Conservation (phyloP, 768 basidiomycete genomes). For the Saitozyma sp. region DNA sequence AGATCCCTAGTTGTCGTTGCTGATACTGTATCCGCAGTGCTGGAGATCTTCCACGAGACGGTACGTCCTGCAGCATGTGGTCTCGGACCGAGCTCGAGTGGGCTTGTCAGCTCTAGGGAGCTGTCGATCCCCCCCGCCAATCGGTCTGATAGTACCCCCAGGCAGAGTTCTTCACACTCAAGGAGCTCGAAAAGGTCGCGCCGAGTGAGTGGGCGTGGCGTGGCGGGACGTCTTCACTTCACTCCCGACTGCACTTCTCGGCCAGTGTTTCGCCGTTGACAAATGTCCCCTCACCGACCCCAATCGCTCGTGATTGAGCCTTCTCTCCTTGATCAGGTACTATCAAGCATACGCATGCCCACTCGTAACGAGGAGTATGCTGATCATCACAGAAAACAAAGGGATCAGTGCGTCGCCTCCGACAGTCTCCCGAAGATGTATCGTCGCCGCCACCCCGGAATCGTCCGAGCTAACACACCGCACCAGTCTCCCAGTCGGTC, state of each 20-base stretch:
- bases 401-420: conserved; percentile 67
- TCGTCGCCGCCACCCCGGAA: no score
- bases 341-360: neutral
- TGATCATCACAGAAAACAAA: conserved; percentile 66
- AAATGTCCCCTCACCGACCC: no score
- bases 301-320: neutral
- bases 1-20: neutral
- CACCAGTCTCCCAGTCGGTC: conserved; percentile 74
- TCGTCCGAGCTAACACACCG: neutral
- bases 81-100: neutral
- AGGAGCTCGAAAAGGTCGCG: conserved; percentile 78
- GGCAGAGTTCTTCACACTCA: conserved; percentile 70
- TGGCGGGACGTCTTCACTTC: neutral
- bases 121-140: no score
- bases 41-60: conserved; percentile 92
- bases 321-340: neutral
- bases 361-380: no score
- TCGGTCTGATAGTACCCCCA: neutral
- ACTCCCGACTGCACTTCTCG: neutral
- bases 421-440: neutral
- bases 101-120: neutral
- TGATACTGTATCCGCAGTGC: conserved; percentile 50
- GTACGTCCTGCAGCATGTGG: conserved; percentile 52
- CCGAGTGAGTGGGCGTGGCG: conserved; percentile 39
- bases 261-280: no score